Evolutionary conservation across 495 filamentous ascomycete genomes (phyloP).

Genomic region (Recurvomyces mirabilis): DNA sequence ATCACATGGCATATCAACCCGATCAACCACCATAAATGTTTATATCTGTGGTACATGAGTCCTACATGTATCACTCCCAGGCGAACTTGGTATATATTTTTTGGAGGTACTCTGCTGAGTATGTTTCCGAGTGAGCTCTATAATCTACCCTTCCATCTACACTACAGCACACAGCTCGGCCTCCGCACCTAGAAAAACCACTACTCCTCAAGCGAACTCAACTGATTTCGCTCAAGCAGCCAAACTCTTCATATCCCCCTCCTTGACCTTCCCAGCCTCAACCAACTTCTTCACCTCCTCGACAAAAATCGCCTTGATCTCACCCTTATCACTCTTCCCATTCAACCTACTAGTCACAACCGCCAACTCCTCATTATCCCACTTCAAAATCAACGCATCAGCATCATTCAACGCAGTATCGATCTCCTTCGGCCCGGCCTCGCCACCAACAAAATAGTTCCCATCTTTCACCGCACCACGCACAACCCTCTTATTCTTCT

Average conservation of each 20-base stretch:
- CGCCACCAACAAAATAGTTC: slow-evolving; percentile 71
- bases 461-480: slow-evolving; percentile 86
- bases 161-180: too few relatives aligned
- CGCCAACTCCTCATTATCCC: slow-evolving; percentile 80
- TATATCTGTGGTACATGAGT: too few relatives aligned
- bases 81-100: too few relatives aligned
- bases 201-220: too few relatives aligned
- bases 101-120: too few relatives aligned
- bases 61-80: too few relatives aligned
- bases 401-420: slow-evolving; percentile 77
- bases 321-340: slow-evolving; percentile 43
- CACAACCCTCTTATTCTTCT: slow-evolving; percentile 98
- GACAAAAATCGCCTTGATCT: slow-evolving; percentile 51
- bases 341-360: slow-evolving; percentile 64
- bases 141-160: too few relatives aligned
- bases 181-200: too few relatives aligned
- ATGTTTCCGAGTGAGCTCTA: too few relatives aligned
- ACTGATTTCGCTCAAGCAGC: too few relatives aligned
- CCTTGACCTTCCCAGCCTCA: slow-evolving; percentile 72
- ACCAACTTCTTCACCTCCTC: slow-evolving; percentile 64
- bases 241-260: slow-evolving; percentile 45
- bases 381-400: slow-evolving; percentile 77
- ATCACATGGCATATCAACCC: too few relatives aligned
- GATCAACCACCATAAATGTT: too few relatives aligned
- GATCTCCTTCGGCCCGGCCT: slow-evolving; percentile 60